phyloP scores from a whole-genome alignment of 208 protist species.

The Endotrypanum monterogeii region DNA sequence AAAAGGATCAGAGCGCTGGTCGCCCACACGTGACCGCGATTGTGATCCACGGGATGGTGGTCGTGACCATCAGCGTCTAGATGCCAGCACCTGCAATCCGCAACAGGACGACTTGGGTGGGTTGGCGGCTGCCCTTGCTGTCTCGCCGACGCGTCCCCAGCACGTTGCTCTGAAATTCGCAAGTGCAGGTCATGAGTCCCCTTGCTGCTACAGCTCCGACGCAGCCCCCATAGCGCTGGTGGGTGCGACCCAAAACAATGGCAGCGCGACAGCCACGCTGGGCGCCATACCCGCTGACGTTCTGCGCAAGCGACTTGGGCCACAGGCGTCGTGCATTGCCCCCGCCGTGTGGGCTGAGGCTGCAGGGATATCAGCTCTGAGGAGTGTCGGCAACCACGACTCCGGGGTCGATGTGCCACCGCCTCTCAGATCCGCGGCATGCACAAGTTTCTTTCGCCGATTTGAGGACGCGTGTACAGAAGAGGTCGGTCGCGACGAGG shows the following conservation, averaged over 20 bases:
- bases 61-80: neutral
- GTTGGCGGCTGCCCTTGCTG: neutral
- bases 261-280: neutral
- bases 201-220: neutral
- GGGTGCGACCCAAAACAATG: conserved; percentile 4
- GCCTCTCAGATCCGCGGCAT: neutral
- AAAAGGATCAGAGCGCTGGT: too few species aligned
- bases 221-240: neutral
- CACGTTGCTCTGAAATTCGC: neutral
- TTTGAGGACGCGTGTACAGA: too few species aligned
- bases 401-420: neutral
- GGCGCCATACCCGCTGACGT: neutral
- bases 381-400: neutral
- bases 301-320: neutral
- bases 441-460: neutral
- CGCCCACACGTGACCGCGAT: neutral
- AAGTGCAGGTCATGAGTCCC: neutral
- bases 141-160: neutral
- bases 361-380: neutral
- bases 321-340: neutral
- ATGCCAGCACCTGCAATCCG: neutral
- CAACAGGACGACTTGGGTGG: neutral
- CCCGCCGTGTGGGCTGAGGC: neutral
- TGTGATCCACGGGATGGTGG: neutral
- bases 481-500: neutral